Percentiles rank a stretch among this genome's conserved stretches.
Evolutionary conservation across 1,284 basidiomycete species (phyloP).

Genomic region (Trichosporon faecale): DNA sequence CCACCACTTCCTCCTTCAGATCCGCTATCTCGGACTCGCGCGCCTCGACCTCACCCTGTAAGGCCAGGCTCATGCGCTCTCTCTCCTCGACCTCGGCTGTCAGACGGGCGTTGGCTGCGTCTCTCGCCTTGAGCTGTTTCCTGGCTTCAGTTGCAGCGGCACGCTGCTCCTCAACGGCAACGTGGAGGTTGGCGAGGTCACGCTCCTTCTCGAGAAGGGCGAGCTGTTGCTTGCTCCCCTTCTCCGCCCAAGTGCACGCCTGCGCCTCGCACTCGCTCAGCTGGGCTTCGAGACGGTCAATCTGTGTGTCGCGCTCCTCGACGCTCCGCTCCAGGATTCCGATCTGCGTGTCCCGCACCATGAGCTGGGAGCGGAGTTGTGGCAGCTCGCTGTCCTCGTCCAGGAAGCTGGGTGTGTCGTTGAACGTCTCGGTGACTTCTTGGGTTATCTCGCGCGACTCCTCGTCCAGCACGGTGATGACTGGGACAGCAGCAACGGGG

Average conservation of each 20-base stretch:
- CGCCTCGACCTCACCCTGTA: not conserved
- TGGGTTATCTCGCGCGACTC: not conserved
- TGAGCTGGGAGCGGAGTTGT: not conserved
- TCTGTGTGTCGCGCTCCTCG: not conserved
- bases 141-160: not conserved
- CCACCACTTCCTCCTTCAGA: not conserved
- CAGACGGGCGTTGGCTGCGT: not conserved
- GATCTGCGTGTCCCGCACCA: not conserved
- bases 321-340: not conserved
- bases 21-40: not conserved
- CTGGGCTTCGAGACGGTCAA: not conserved
- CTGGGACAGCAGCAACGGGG: not conserved
- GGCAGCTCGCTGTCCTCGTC: not conserved
- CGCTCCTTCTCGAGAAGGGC: not conserved
- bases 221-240: not conserved
- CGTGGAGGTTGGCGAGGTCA: not conserved
- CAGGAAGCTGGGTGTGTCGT: not conserved
- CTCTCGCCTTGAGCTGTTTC: not conserved
- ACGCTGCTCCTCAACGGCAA: not conserved
- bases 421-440: not conserved
- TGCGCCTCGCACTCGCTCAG: not conserved
- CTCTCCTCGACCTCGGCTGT: not conserved
- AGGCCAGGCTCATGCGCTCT: not conserved
- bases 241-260: not conserved
- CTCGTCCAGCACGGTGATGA: not conserved